Evolutionary conservation across 2,329 filamentous ascomycete genomes (phyloP).

Genomic region (Fusarium sp.): DNA sequence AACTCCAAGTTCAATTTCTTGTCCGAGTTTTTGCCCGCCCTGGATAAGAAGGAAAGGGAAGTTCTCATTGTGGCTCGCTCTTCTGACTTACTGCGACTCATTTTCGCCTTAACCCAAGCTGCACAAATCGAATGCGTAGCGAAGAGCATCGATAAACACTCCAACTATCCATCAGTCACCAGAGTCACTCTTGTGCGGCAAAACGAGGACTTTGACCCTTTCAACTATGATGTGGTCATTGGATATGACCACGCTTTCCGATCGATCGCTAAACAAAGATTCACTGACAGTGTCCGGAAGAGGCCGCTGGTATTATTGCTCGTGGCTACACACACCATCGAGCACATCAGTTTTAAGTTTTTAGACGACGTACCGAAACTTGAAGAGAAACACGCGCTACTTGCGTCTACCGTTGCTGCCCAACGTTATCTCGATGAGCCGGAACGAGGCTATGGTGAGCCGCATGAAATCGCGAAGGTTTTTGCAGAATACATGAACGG

Average conservation of each 20-base stretch:
- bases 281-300: slow-evolving; percentile 36
- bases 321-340: slow-evolving; percentile 63
- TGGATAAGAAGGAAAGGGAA: slow-evolving; percentile 56
- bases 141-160: slow-evolving; percentile 46
- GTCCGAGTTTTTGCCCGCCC: slow-evolving; percentile 59
- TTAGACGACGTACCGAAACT: slow-evolving; percentile 50
- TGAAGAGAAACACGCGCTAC: slow-evolving; percentile 60
- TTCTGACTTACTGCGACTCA: slow-evolving; percentile 61
- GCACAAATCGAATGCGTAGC: slow-evolving; percentile 53
- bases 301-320: slow-evolving; percentile 61
- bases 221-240: slow-evolving; percentile 62
- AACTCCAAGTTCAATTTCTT: slow-evolving; percentile 71
- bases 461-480: slow-evolving; percentile 58
- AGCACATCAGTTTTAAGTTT: slow-evolving; percentile 64
- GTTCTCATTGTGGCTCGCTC: slow-evolving; percentile 66
- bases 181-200: slow-evolving; percentile 58
- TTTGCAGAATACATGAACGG: slow-evolving; percentile 61
- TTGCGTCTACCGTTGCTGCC: slow-evolving; percentile 53
- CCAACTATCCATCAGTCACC: slow-evolving; percentile 50
- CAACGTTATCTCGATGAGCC: slow-evolving; percentile 56
- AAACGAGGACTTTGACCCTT: slow-evolving; percentile 52
- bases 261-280: slow-evolving; percentile 40
- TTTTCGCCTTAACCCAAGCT: slow-evolving; percentile 61
- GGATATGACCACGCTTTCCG: slow-evolving; percentile 65
- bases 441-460: slow-evolving; percentile 54